A percentile compares a stretch with the other conserved stretches of the same genome.
Conservation (phyloP, 805 yeast genomes). For the Candida mattraensis region DNA sequence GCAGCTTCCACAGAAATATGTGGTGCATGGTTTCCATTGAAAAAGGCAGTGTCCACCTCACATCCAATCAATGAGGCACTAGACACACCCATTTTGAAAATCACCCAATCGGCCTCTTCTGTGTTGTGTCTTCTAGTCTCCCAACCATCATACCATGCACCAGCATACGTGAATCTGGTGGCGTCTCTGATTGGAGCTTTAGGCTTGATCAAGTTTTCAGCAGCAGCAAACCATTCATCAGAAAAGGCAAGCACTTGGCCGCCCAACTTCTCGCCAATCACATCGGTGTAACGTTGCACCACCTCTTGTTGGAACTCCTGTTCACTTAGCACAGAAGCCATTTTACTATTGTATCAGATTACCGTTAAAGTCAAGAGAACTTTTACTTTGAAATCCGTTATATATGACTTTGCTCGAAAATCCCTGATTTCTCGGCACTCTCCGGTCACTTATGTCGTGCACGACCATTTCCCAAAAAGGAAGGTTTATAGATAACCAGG, state of each 20-base stretch:
- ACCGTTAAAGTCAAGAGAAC: not conserved
- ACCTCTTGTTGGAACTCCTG: slow-evolving; percentile 46
- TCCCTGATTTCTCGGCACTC: slow-evolving; percentile 12
- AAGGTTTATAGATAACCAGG: slow-evolving; percentile 12
- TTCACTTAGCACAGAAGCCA: slow-evolving; percentile 25
- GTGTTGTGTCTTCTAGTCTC: slow-evolving; percentile 93
- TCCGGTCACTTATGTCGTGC: slow-evolving; percentile 10
- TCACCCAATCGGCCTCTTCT: slow-evolving; percentile 84
- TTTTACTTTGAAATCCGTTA: slow-evolving; percentile 1
- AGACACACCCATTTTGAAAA: slow-evolving; percentile 78
- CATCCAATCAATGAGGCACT: slow-evolving; percentile 77
- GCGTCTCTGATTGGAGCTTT: slow-evolving; percentile 78
- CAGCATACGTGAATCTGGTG: slow-evolving; percentile 74
- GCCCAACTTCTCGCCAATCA: slow-evolving; percentile 81
- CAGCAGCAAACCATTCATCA: slow-evolving; percentile 96
- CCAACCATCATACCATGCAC: slow-evolving; percentile 99
- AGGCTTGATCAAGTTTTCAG: slow-evolving; percentile 81
- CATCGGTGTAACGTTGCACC: slow-evolving; percentile 61
- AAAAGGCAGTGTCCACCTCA: slow-evolving; percentile 91
- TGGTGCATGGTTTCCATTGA: slow-evolving; percentile 96
- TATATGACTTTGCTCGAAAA: too few species aligned
- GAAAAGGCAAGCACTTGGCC: slow-evolving; percentile 68
- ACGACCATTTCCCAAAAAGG: slow-evolving; percentile 13
- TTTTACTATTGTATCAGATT: not conserved
- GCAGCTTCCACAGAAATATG: slow-evolving; percentile 79